phyloP scores from a whole-genome alignment of 257 asterid genomes.

The Dorcoceras hygrometricum region DNA sequence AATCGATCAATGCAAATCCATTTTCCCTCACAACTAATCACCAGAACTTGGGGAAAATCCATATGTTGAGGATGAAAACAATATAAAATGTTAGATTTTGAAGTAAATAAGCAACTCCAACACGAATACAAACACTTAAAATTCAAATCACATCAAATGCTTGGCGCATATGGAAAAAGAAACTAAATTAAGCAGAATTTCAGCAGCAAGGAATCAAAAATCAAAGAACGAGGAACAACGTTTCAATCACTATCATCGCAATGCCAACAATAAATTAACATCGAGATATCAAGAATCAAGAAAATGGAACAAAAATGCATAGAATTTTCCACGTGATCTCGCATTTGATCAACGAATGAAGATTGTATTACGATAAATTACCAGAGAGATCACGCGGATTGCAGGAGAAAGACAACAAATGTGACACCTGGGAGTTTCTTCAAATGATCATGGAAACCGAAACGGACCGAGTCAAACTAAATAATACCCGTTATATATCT shows the following conservation, averaged over 20 bases:
- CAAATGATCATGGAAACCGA: neutral
- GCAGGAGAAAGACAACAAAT: neutral
- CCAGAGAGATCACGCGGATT: neutral
- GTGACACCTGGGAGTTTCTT: neutral
- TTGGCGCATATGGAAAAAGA: neutral
- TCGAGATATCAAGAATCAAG: neutral
- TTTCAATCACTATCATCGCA: neutral
- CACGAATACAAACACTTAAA: neutral
- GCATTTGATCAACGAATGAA: neutral
- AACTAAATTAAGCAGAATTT: too few species aligned
- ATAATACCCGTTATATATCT: neutral
- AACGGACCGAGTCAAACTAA: neutral
- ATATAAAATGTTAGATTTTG: too few species aligned
- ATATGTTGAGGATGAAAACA: neutral
- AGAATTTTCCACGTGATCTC: neutral
- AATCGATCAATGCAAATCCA: neutral
- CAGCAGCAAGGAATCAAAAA: neutral
- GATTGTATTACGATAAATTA: neutral
- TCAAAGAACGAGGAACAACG: neutral
- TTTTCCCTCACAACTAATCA: neutral
- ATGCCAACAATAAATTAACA: neutral
- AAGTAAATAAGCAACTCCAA: neutral
- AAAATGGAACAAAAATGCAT: neutral
- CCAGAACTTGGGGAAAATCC: neutral
- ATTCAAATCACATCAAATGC: neutral